Evolutionary conservation across 441 rosid genomes (phyloP).

Genomic region (Biscutella auriculata): DNA sequence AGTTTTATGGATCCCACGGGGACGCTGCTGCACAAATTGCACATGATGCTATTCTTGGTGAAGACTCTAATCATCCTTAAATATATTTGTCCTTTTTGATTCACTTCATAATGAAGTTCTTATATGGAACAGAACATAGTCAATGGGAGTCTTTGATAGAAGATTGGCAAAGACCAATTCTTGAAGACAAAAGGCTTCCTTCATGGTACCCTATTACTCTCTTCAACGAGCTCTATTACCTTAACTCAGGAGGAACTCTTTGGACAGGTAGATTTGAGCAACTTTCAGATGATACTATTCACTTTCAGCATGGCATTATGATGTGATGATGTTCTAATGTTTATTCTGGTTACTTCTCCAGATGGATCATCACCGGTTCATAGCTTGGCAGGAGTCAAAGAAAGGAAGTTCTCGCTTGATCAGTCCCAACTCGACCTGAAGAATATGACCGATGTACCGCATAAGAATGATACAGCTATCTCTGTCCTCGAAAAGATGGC

Average conservation of each 20-base stretch:
- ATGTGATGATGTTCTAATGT: neutral
- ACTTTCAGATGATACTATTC: neutral
- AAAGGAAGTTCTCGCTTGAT: slow-evolving; percentile 66
- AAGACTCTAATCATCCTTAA: neutral
- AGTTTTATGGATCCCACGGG: slow-evolving; percentile 63
- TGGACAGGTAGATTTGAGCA: slow-evolving; percentile 45
- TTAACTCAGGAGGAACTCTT: slow-evolving; percentile 56
- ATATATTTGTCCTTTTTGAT: neutral
- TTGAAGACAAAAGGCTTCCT: slow-evolving; percentile 81
- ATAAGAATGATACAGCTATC: slow-evolving; percentile 35
- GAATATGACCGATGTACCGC: slow-evolving; percentile 13
- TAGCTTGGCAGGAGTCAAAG: slow-evolving; percentile 47
- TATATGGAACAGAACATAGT: slow-evolving; percentile 36
- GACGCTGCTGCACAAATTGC: slow-evolving; percentile 73
- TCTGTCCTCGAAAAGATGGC: slow-evolving; percentile 68
- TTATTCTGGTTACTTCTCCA: slow-evolving; percentile 21
- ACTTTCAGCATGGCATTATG: neutral
- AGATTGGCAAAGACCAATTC: slow-evolving; percentile 81
- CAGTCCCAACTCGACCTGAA: slow-evolving; percentile 29
- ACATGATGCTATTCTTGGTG: slow-evolving; percentile 74
- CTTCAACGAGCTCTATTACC: slow-evolving; percentile 64
- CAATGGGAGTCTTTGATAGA: slow-evolving; percentile 78
- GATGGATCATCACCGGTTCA: slow-evolving; percentile 72
- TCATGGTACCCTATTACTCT: slow-evolving; percentile 87
- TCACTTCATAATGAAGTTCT: neutral